These are phyloP conservation scores for Exutisphaerella laricina DNA, from an alignment of 2,329 filamentous ascomycete genomes.

Conservation along the genomic window DNA sequence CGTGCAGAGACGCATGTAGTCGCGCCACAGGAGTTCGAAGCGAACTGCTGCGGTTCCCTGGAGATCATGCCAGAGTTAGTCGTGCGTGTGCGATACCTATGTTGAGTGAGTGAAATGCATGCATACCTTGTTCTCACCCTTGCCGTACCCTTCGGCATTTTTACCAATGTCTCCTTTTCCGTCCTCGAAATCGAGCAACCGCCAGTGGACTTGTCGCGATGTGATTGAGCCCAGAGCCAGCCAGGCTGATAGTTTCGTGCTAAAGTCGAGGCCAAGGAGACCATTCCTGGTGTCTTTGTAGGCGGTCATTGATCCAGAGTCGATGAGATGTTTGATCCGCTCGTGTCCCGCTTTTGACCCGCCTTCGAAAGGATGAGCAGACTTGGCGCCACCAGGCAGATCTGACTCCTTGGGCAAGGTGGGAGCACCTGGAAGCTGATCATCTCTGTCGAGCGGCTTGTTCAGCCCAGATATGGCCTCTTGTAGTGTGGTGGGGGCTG, in stretches of 20 bases:
- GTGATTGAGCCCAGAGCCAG: constrained; percentile 67
- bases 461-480: constrained; percentile 51
- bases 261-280: constrained; percentile 63
- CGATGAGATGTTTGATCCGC: constrained; percentile 57
- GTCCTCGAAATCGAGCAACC: constrained; percentile 64
- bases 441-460: constrained; percentile 50
- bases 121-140: constrained; percentile 58
- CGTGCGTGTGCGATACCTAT: no score
- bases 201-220: constrained; percentile 64
- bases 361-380: constrained; percentile 62
- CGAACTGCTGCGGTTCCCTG: constrained; percentile 61
- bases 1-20: constrained; percentile 74
- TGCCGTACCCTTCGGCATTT: constrained; percentile 53
- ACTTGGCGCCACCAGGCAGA: constrained; percentile 49
- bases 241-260: constrained; percentile 70
- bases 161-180: constrained; percentile 43
- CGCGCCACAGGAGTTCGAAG: constrained; percentile 70
- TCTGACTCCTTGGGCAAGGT: constrained; percentile 8
- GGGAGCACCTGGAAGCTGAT: constrained; percentile 44
- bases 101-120: no score
- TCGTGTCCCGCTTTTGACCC: constrained; percentile 58
- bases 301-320: constrained; percentile 53
- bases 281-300: constrained; percentile 71
- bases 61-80: no score
- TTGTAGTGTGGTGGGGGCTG: constrained; percentile 53